phyloP scores from a whole-genome alignment of 371 early-diverging fungal genomes.

The Mortierella polycephala region DNA sequence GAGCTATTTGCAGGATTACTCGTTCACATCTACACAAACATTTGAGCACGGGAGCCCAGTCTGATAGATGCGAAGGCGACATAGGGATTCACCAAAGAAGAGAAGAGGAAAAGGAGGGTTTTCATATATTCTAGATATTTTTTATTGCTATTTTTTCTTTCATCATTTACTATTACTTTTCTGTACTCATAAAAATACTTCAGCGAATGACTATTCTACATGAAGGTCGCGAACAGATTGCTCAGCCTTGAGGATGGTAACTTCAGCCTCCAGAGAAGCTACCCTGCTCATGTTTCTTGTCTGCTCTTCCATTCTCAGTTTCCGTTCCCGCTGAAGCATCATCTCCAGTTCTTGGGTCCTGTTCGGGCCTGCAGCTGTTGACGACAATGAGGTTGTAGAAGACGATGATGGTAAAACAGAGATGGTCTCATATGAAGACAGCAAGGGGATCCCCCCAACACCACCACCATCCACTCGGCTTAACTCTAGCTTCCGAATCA shows the following conservation, averaged over 20 bases:
- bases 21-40: no score
- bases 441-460: slow-evolving; percentile 18
- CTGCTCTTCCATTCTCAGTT: slow-evolving; percentile 52
- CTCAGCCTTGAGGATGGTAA: slow-evolving; percentile 55
- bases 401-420: slow-evolving; percentile 16
- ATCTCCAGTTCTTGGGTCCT: slow-evolving; percentile 29
- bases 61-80: no score
- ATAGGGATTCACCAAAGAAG: no score
- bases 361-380: slow-evolving; percentile 21
- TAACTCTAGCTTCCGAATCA: slow-evolving; percentile 38
- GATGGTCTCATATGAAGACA: slow-evolving; percentile 37
- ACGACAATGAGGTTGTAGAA: slow-evolving; percentile 16
- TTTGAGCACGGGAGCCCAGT: no score
- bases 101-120: no score
- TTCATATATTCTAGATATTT: no score
- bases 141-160: no score
- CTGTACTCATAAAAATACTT: slow-evolving; percentile 3
- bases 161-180: not conserved
- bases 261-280: slow-evolving; percentile 58
- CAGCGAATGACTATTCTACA: not conserved
- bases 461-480: slow-evolving; percentile 15
- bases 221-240: slow-evolving; percentile 24
- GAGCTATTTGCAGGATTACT: no score
- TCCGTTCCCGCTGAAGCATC: slow-evolving; percentile 51
- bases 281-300: slow-evolving; percentile 41